phyloP scores from a whole-genome alignment of 345 rosid species.

The Hibiscus mutabilis region DNA sequence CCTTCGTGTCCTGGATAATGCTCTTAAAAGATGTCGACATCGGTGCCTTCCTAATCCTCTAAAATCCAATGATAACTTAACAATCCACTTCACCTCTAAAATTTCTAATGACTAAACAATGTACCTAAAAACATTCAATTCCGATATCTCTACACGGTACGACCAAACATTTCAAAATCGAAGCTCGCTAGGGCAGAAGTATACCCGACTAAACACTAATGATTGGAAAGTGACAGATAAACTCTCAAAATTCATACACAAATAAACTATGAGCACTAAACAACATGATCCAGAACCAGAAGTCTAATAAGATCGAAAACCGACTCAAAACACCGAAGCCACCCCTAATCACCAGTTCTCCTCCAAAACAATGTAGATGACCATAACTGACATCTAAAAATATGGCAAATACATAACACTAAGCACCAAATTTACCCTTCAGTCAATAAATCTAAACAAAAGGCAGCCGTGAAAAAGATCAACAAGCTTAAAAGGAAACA shows the following conservation, averaged over 20 bases:
- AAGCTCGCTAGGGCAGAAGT: neutral
- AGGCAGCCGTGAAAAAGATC: neutral
- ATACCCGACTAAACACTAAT: neutral
- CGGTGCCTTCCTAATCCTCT: constrained; percentile 5
- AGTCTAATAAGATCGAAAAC: constrained; percentile 4
- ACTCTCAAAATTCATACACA: neutral
- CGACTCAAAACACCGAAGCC: neutral
- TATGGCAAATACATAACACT: neutral
- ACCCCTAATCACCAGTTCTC: neutral
- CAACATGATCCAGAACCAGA: constrained; percentile 18
- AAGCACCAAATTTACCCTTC: neutral
- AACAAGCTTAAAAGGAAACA: neutral
- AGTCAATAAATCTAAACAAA: neutral
- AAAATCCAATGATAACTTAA: neutral
- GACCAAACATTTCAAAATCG: neutral
- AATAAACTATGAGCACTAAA: neutral
- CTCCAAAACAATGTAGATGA: neutral
- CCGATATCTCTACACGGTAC: neutral
- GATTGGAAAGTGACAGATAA: neutral
- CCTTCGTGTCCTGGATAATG: constrained; percentile 70
- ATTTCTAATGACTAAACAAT: constrained; percentile 13
- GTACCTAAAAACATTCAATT: constrained; percentile 4
- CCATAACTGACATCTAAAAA: neutral
- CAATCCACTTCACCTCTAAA: constrained; percentile 10
- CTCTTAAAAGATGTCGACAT: constrained; percentile 49